Conservation (phyloP, 345 rosid species). For the Rhizophora mangle region DNA sequence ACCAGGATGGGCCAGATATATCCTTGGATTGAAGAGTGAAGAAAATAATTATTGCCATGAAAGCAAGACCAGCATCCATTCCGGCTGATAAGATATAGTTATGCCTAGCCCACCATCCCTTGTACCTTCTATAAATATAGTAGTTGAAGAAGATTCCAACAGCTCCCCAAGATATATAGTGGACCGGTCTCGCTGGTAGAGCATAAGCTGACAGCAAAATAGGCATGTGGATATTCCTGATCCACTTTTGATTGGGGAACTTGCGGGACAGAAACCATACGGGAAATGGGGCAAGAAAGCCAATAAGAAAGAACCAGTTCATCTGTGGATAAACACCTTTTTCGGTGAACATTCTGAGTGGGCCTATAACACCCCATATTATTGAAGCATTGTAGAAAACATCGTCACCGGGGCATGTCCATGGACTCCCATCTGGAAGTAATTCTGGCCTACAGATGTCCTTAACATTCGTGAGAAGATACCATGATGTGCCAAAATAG, state of each 20-base stretch:
- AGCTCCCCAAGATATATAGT: not conserved
- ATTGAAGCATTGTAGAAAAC: constrained; percentile 3
- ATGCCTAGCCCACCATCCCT: constrained; percentile 12
- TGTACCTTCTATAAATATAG: constrained; percentile 2
- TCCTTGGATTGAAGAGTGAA: not conserved
- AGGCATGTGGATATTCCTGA: not conserved
- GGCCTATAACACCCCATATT: constrained; percentile 18
- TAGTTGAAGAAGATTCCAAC: constrained; percentile 8
- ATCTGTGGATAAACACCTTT: not conserved
- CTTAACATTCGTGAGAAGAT: constrained; percentile 4
- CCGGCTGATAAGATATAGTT: not conserved
- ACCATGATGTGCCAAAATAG: constrained; percentile 5
- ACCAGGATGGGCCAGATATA: constrained; percentile 6
- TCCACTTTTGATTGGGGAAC: constrained; percentile 6
- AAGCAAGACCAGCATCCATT: constrained; percentile 10
- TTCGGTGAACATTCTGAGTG: not conserved
- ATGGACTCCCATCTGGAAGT: constrained; percentile 10
- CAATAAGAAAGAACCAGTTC: constrained; percentile 2
- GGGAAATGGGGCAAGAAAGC: constrained; percentile 2
- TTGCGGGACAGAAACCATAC: not conserved
- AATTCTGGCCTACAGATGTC: not conserved
- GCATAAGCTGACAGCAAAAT: not conserved
- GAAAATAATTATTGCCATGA: not conserved
- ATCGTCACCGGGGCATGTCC: constrained; percentile 15
- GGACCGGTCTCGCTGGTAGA: not conserved